phyloP scores from a whole-genome alignment of 2,329 filamentous ascomycete genomes.

The Fusarium ambrosium region DNA sequence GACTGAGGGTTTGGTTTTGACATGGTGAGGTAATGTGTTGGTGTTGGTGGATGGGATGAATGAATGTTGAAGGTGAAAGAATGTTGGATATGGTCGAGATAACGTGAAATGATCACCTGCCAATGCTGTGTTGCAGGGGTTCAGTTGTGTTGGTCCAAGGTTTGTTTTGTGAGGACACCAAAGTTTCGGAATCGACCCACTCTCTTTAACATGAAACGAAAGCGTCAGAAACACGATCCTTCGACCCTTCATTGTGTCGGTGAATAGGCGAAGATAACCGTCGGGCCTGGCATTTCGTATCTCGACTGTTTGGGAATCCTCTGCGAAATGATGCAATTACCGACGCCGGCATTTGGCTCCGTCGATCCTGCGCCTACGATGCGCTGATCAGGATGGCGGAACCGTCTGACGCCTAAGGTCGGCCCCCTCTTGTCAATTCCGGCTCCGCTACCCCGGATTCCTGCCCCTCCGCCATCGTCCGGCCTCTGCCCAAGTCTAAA shows the following conservation, averaged over 20 bases:
- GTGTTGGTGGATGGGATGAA: neutral
- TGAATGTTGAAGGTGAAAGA: neutral
- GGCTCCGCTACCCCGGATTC: neutral
- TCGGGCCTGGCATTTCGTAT: neutral
- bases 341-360: neutral
- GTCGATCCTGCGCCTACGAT: neutral
- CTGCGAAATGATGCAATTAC: neutral
- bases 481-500: neutral
- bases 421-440: neutral
- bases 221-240: neutral
- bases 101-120: neutral
- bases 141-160: neutral
- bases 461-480: neutral
- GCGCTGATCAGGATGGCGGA: neutral
- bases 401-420: neutral
- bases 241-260: neutral
- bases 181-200: neutral
- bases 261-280: neutral
- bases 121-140: neutral
- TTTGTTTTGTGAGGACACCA: neutral
- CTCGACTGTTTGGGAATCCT: neutral
- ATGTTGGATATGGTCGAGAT: neutral
- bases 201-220: neutral
- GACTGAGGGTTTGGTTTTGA: conserved; percentile 6
- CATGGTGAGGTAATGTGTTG: neutral